Evolutionary conservation across 2,329 filamentous ascomycete genomes (phyloP).

Genomic region (Macrophomina phaseolina): DNA sequence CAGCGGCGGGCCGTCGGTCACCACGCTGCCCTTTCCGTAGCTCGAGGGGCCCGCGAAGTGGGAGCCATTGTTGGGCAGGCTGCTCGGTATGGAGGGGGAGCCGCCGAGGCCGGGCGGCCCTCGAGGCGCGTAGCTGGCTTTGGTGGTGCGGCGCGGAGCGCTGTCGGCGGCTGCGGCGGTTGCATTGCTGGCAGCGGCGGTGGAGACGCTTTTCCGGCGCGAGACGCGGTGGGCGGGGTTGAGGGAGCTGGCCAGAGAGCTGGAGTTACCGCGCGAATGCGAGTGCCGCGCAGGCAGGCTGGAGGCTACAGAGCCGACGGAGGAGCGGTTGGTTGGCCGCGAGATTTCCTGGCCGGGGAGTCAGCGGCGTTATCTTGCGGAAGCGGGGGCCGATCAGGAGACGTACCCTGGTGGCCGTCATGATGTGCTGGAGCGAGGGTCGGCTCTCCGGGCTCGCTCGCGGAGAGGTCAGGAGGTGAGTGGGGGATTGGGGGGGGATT

Average conservation of each 20-base stretch:
- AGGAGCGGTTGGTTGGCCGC: constrained; percentile 51
- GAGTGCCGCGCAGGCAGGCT: constrained; percentile 53
- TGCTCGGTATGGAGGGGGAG: constrained; percentile 70
- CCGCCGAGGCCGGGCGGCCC: constrained; percentile 57
- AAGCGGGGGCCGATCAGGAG: constrained; percentile 27
- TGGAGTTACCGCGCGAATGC: constrained; percentile 75
- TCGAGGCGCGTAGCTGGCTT: constrained; percentile 55
- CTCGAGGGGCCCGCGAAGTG: constrained; percentile 44
- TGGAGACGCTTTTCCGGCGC: constrained; percentile 90
- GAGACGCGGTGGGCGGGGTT: constrained; percentile 85
- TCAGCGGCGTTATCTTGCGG: constrained; percentile 37
- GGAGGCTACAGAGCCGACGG: constrained; percentile 61
- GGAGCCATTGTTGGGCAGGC: constrained; percentile 63
- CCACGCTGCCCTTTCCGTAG: constrained; percentile 63
- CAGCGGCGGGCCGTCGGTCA: constrained; percentile 72
- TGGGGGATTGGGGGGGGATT: background rate
- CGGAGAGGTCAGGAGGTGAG: background rate
- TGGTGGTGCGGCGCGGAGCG: constrained; percentile 72
- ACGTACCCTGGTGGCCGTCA: constrained; percentile 48
- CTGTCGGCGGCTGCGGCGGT: constrained; percentile 72
- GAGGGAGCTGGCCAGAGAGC: constrained; percentile 78
- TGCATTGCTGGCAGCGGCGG: constrained; percentile 73
- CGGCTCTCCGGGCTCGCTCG: background rate
- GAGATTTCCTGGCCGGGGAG: constrained; percentile 45
- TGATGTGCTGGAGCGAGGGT: constrained; percentile 28